Base-by-base conservation (phyloP, 257 asterid genomes). In the Solanum okadae region DNA sequence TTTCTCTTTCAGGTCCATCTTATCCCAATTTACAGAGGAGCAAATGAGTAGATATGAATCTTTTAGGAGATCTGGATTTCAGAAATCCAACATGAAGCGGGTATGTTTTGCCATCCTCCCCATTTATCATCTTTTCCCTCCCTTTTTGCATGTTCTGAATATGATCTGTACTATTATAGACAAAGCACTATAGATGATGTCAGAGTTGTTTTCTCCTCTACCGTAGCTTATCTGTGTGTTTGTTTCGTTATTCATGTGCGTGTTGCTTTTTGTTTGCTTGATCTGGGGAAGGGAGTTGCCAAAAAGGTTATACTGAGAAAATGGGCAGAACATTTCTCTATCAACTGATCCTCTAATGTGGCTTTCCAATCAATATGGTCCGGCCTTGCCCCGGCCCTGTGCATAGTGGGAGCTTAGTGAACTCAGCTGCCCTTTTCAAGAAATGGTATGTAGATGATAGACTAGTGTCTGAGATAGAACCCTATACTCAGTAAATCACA, bases 11-110 rank as follows among this genome's bases (percentile, higher is more conserved):
- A 96, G 99, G 94, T 90, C 91, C 87, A 92, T 97, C 88, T 91
- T 97, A 83, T 91, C 96, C 71, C 98, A 92, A 77, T 97, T 95
- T 88, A 94, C 99, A 2, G 97, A 87, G 90, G 98, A 93, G 83
- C 98, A 95, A 90, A 96, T 95, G 98, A 95, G 95, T 91, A 92
- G 99, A 89, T 95, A 96, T 84, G 98, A 96, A 88, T 97, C 95
- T 29, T 94, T 95, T 91, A 90, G 98, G 89, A 93, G 99, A 92
- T 94, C 98, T 46, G 98, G 97, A 88, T 97, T 97, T 92, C 99
- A 95, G 87, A 97, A 92, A 88, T 83, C 98, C 83, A 94, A 92
- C 94, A 95, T 95, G 98, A 97, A 93, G 90, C 83, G 96, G 95
- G 98, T 95, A 95, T 37, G 85, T 73, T 72, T 37, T 73, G 27